Base-by-base conservation (phyloP, 106 monocot genomes). In the Acorus calamus region DNA sequence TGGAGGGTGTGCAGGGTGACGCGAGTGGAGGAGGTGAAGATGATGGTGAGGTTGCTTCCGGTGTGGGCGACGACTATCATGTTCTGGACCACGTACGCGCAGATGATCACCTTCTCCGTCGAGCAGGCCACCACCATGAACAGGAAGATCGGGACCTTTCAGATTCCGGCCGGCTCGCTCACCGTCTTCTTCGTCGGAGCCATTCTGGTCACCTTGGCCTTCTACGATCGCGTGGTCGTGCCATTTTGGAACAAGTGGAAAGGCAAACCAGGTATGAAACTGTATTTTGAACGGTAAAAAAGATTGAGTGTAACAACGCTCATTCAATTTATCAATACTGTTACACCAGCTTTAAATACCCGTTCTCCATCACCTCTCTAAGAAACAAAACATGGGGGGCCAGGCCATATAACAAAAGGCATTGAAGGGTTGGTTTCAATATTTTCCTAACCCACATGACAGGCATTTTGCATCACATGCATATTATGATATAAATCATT, bases 51-150 rank as follows among this genome's bases (percentile, higher is more conserved):
- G 51, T 57, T 90, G 46, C 77, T 91, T 4, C 90, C 90, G 2
- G 77, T 91, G 14, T 91, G 90, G 90, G 86, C 83, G 2, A 91
- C 90, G 8, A 91, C 90, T 2, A 86, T 91, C 54, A 49, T 91
- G 56, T 91, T 91, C 76, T 91, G 90, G 90, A 91, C 90, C 5
- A 74, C 76, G 44, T 91, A 91, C 28, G 90, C 90, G 5, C 90
- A 91, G 70, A 81, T 91, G 90, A 91, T 86, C 58, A 91, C 90
- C 3, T 91, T 91, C 80, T 91, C 90, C 5, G 90, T 91, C 6
- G 83, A 83, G 71, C 90, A 91, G 67, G 90, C 90, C 2, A 64
- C 77, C 8, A 91, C 90, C 11, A 86, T 91, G 86, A 49, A 76
- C 28, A 61, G 86, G 4, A 62, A 67, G 4, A 61, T 86, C 0